phyloP scores from a whole-genome alignment of 331 rosid genomes.

The Acacia concinna region DNA sequence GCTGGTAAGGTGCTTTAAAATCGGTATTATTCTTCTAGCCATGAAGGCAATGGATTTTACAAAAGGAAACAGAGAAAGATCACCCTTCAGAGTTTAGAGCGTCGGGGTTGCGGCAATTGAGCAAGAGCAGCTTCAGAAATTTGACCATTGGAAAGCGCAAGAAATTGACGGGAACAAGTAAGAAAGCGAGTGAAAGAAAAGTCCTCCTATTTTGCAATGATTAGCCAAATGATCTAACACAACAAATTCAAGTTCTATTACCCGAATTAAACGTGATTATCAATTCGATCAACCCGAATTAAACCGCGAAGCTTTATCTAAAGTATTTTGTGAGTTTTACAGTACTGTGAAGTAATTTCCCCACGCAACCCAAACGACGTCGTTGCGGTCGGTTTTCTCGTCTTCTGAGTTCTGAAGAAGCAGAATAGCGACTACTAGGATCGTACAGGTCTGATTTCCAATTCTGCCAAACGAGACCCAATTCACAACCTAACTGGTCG shows the following conservation, averaged over 20 bases:
- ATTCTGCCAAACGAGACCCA: not conserved
- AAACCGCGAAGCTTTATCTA: no score
- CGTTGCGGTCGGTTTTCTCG: not conserved
- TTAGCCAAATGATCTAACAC: not conserved
- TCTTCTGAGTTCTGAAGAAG: not conserved
- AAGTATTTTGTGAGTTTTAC: no score
- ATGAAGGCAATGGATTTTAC: constrained; percentile 10
- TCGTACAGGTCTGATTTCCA: not conserved
- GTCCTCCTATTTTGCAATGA: not conserved
- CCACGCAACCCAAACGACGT: not conserved
- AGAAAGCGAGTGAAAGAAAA: not conserved
- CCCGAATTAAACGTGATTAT: no score
- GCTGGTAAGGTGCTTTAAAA: constrained; percentile 35
- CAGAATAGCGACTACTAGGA: not conserved
- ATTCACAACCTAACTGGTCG: not conserved
- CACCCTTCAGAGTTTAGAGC: not conserved
- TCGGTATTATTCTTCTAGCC: constrained; percentile 50
- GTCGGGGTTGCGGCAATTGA: not conserved
- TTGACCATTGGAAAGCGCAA: not conserved
- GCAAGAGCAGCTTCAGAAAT: not conserved
- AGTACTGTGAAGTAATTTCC: no score
- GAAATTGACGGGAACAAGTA: constrained; percentile 13
- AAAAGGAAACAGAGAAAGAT: not conserved
- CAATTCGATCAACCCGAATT: no score
- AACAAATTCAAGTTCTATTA: no score